Conservation (phyloP, 805 yeast genomes). For the Starmera quercuum region DNA sequence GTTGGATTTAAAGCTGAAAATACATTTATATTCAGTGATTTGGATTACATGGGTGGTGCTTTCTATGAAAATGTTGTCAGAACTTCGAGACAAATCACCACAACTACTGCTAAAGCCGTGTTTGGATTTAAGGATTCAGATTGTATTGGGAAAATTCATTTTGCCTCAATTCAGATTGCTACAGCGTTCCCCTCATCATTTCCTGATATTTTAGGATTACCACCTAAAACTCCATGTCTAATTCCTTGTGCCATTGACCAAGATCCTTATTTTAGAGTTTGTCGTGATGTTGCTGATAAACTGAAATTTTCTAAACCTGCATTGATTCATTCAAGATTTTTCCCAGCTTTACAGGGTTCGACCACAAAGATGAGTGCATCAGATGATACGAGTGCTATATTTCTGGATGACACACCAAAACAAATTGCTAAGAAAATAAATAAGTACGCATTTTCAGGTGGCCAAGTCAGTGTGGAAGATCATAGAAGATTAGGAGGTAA, state of each 20-base stretch:
- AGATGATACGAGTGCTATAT: conserved; percentile 83
- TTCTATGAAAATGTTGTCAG: conserved; percentile 93
- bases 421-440: conserved; percentile 91
- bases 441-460: conserved; percentile 95
- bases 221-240: conserved; percentile 87
- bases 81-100: conserved; percentile 89
- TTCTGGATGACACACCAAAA: conserved; percentile 90
- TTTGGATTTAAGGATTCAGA: conserved; percentile 95
- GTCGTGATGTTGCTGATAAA: conserved; percentile 95
- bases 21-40: conserved; percentile 91
- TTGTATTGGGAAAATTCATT: conserved; percentile 89
- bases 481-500: conserved; percentile 89
- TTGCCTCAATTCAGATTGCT: conserved; percentile 93
- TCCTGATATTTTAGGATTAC: conserved; percentile 85
- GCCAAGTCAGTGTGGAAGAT: conserved; percentile 78
- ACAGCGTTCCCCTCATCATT: conserved; percentile 94
- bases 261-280: conserved; percentile 96
- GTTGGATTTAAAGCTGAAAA: conserved; percentile 93
- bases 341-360: conserved; percentile 97
- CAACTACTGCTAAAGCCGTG: conserved; percentile 94
- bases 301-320: conserved; percentile 87
- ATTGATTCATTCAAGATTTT: conserved; percentile 86
- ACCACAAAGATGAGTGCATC: conserved; percentile 96
- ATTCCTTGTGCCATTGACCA: conserved; percentile 99
- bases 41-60: conserved; percentile 86